Percentiles rank a stretch among this genome's conserved stretches.
phyloP scores from a whole-genome alignment of 805 yeast species.

The Metschnikowia bowlesiae region DNA sequence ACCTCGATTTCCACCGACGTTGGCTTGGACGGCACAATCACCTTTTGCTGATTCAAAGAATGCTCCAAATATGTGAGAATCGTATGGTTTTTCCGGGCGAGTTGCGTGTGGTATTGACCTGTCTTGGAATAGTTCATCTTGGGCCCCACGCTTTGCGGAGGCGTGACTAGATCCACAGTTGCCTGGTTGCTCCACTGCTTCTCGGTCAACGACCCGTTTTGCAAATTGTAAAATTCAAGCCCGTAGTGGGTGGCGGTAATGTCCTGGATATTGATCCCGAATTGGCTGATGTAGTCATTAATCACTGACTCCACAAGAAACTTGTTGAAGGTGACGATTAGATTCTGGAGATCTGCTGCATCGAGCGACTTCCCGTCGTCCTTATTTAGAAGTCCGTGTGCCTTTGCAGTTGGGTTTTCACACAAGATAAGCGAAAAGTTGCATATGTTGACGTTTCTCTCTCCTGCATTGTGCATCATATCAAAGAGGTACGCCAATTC shows the following conservation, averaged over 20 bases:
- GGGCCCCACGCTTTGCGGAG: conserved; percentile 23
- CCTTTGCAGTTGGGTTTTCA: conserved; percentile 42
- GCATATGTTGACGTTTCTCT: conserved; percentile 67
- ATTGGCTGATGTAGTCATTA: conserved; percentile 43
- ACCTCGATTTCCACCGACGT: conserved; percentile 44
- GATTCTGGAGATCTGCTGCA: conserved; percentile 39
- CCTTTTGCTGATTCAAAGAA: conserved; percentile 49
- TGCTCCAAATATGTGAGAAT: conserved; percentile 58
- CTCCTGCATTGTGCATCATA: conserved; percentile 80
- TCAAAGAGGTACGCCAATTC: conserved; percentile 89
- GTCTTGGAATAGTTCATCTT: neutral
- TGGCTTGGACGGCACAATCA: conserved; percentile 43
- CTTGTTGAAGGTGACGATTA: conserved; percentile 52
- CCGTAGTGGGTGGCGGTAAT: conserved; percentile 43
- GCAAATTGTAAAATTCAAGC: conserved; percentile 34
- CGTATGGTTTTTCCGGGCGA: conserved; percentile 26
- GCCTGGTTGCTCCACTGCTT: conserved; percentile 32
- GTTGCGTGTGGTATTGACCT: conserved; percentile 5
- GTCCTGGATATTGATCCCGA: conserved; percentile 19
- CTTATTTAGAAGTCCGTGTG: conserved; percentile 49
- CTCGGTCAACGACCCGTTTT: conserved; percentile 36
- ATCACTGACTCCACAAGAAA: conserved; percentile 53
- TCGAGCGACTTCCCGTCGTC: conserved; percentile 44
- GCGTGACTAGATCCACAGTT: conserved; percentile 42
- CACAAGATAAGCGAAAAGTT: conserved; percentile 55